These are phyloP conservation scores for Blastobotrys robertii DNA, from an alignment of 805 yeast genomes.

Conservation along the genomic window DNA sequence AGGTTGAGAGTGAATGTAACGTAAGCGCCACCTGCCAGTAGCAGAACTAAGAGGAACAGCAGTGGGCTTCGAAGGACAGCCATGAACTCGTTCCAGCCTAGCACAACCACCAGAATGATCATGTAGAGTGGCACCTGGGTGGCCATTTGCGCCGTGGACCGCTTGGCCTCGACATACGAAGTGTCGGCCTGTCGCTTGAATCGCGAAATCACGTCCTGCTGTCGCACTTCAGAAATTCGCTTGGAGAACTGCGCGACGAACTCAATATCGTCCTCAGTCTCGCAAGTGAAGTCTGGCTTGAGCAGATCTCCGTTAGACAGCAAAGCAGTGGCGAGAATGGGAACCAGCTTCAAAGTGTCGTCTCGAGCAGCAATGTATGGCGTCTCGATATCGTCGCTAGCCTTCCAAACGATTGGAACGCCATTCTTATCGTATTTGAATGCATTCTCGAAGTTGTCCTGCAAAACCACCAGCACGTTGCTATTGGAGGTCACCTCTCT, in stretches of 20 bases:
- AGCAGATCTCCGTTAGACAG: constrained; percentile 41
- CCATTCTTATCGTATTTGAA: constrained; percentile 80
- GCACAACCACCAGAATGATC: constrained; percentile 55
- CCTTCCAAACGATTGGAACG: constrained; percentile 73
- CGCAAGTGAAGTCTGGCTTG: constrained; percentile 45
- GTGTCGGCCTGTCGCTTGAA: constrained; percentile 72
- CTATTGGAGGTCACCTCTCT: constrained; percentile 60
- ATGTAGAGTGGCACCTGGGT: constrained; percentile 80
- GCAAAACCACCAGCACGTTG: constrained; percentile 50
- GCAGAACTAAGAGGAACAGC: constrained; percentile 47
- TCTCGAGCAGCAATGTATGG: constrained; percentile 53
- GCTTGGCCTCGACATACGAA: constrained; percentile 74
- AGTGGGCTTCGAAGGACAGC: constrained; percentile 78
- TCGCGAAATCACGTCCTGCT: constrained; percentile 43
- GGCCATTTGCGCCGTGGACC: constrained; percentile 68
- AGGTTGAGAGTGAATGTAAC: constrained; percentile 61
- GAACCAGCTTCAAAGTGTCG: constrained; percentile 46
- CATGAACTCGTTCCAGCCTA: constrained; percentile 96
- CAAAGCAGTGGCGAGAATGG: constrained; percentile 47
- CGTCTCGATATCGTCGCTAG: constrained; percentile 59
- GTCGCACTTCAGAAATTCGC: constrained; percentile 48
- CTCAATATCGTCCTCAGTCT: constrained; percentile 23
- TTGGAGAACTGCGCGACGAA: constrained; percentile 36
- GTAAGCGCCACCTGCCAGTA: constrained; percentile 52
- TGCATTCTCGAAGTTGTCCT: constrained; percentile 70